These are phyloP conservation scores for Pichia sp. DNA, from an alignment of 1,139 yeast species.

Conservation along the genomic window DNA sequence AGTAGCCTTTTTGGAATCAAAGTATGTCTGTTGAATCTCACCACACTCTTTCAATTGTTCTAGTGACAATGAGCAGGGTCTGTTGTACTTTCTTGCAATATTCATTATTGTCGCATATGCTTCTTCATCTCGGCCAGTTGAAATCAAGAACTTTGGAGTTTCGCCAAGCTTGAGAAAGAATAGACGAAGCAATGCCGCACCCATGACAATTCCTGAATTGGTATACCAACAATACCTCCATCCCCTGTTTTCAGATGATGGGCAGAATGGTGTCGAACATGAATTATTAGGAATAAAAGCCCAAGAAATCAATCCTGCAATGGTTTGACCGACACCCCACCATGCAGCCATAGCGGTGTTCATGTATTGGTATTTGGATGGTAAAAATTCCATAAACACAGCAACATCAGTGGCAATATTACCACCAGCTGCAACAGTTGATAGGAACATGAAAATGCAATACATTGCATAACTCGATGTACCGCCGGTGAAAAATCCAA, in stretches of 20 bases:
- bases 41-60: conserved; percentile 42
- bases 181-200: conserved; percentile 40
- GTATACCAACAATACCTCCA: conserved; percentile 56
- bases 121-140: conserved; percentile 47
- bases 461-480: conserved; percentile 36
- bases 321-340: conserved; percentile 60
- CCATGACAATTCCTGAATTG: conserved; percentile 46
- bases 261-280: conserved; percentile 39
- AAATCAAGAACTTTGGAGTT: conserved; percentile 50
- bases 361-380: conserved; percentile 45
- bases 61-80: conserved; percentile 37
- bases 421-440: conserved; percentile 50
- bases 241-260: conserved; percentile 42
- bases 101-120: conserved; percentile 34
- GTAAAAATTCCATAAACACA: conserved; percentile 52
- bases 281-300: conserved; percentile 45
- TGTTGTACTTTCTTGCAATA: conserved; percentile 37
- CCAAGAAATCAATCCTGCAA: conserved; percentile 50
- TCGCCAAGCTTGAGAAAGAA: conserved; percentile 43
- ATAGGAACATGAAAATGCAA: conserved; percentile 40
- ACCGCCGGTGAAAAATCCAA: conserved; percentile 48
- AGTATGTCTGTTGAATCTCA: conserved; percentile 23
- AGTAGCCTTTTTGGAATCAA: conserved; percentile 6
- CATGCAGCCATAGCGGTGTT: conserved; percentile 50
- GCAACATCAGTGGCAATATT: conserved; percentile 56